Conservation (phyloP, 306 rosid genomes). For the Rosa persica region DNA sequence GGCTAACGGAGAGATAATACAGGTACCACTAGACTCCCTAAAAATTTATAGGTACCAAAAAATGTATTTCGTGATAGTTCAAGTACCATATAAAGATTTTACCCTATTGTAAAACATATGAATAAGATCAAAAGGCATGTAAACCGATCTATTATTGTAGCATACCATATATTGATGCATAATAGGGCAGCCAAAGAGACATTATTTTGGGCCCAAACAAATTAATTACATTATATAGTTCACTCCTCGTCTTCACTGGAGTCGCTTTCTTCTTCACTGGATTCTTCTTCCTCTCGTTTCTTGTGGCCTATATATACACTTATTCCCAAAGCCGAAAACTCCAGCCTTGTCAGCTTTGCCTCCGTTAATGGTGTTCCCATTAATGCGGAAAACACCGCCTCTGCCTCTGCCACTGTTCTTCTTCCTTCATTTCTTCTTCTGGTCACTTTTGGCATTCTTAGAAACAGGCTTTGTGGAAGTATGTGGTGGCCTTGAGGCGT, state of each 20-base stretch:
- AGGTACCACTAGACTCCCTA: too few species aligned
- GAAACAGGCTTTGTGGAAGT: neutral
- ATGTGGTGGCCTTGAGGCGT: neutral
- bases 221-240: neutral
- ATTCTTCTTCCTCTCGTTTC: neutral
- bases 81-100: too few species aligned
- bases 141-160: neutral
- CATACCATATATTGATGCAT: neutral
- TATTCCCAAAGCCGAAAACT: slow-evolving; percentile 12
- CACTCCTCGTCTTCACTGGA: neutral
- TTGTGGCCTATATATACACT: slow-evolving; percentile 2
- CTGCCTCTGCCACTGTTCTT: neutral
- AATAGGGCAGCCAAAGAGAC: neutral
- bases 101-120: too few species aligned
- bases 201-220: neutral
- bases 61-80: too few species aligned
- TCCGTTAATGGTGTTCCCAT: neutral
- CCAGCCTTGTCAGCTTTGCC: slow-evolving; percentile 8
- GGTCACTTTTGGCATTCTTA: neutral
- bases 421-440: neutral
- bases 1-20: too few species aligned
- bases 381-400: neutral
- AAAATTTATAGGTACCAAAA: too few species aligned
- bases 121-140: neutral
- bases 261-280: neutral